Evolutionary conservation across 352 stramenopile genomes (phyloP).

Genomic region (Phytophthora citricola): DNA sequence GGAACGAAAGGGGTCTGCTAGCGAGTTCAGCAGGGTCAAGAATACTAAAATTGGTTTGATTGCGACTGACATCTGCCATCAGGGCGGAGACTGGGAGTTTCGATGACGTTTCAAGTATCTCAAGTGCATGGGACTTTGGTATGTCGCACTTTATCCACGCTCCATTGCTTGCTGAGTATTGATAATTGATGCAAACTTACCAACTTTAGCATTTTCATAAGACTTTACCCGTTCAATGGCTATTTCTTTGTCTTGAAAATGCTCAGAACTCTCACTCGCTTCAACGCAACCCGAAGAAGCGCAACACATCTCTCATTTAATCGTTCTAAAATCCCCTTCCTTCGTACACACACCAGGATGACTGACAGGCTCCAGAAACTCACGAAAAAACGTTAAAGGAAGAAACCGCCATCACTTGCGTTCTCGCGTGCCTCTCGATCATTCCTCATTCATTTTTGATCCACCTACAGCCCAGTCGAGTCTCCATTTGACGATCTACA

Average conservation of each 20-base stretch:
- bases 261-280: neutral
- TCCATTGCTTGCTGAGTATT: neutral
- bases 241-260: constrained; percentile 2
- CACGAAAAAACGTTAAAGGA: constrained; percentile 18
- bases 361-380: constrained; percentile 28
- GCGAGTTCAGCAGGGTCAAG: constrained; percentile 7
- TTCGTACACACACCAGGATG: constrained; percentile 16
- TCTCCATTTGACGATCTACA: constrained; percentile 7
- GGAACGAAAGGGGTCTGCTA: constrained; percentile 2
- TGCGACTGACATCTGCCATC: constrained; percentile 6
- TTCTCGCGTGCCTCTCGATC: constrained; percentile 1
- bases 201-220: constrained; percentile 12
- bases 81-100: constrained; percentile 30
- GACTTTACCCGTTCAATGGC: constrained; percentile 10
- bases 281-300: constrained; percentile 1
- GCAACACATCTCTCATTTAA: constrained; percentile 23
- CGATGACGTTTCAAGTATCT: constrained; percentile 35
- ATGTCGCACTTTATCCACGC: constrained; percentile 29
- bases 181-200: constrained; percentile 8
- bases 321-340: constrained; percentile 19
- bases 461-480: constrained; percentile 5
- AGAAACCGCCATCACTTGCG: constrained; percentile 28
- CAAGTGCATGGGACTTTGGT: constrained; percentile 30
- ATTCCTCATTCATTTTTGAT: constrained; percentile 37
- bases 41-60: constrained; percentile 21